phyloP scores from a whole-genome alignment of 2,329 filamentous ascomycete genomes.

The Claviceps sp. region DNA sequence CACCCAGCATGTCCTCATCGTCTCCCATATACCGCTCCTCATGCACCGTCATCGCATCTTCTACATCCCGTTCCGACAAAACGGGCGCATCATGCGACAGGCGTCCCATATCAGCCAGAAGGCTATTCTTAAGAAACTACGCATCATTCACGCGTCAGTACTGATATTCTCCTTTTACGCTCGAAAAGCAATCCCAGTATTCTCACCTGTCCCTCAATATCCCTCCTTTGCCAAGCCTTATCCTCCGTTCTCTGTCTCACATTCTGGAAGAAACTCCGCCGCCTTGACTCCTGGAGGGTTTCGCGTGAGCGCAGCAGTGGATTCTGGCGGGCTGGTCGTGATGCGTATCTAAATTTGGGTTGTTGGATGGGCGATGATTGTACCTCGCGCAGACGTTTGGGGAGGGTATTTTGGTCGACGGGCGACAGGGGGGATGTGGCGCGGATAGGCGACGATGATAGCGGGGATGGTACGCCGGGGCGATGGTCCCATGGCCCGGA shows the following conservation, averaged over 20 bases:
- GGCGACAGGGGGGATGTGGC: slow-evolving; percentile 34
- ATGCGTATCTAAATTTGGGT: slow-evolving; percentile 35
- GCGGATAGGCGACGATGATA: slow-evolving; percentile 46
- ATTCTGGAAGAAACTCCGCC: slow-evolving; percentile 56
- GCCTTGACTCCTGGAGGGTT: slow-evolving; percentile 47
- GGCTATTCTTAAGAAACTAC: slow-evolving; percentile 24
- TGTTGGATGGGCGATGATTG: slow-evolving; percentile 32
- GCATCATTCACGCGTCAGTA: not conserved
- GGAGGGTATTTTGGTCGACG: slow-evolving; percentile 27
- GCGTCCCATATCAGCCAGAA: slow-evolving; percentile 19
- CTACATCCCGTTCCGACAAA: slow-evolving; percentile 37
- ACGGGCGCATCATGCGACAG: slow-evolving; percentile 22
- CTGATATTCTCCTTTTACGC: not conserved
- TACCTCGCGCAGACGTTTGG: slow-evolving; percentile 21
- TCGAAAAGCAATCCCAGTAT: not conserved
- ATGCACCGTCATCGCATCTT: slow-evolving; percentile 31
- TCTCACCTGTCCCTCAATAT: slow-evolving; percentile 42
- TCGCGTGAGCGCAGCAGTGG: slow-evolving; percentile 49
- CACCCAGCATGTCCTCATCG: slow-evolving; percentile 39
- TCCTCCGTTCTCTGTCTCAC: slow-evolving; percentile 49
- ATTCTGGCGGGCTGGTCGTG: slow-evolving; percentile 46
- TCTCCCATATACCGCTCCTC: slow-evolving; percentile 13
- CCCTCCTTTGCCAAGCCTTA: slow-evolving; percentile 43
- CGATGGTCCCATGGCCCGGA: slow-evolving; percentile 30
- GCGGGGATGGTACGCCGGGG: slow-evolving; percentile 39